phyloP scores from a whole-genome alignment of 2,329 filamentous ascomycete genomes.

The Colletotrichum theobromicola region DNA sequence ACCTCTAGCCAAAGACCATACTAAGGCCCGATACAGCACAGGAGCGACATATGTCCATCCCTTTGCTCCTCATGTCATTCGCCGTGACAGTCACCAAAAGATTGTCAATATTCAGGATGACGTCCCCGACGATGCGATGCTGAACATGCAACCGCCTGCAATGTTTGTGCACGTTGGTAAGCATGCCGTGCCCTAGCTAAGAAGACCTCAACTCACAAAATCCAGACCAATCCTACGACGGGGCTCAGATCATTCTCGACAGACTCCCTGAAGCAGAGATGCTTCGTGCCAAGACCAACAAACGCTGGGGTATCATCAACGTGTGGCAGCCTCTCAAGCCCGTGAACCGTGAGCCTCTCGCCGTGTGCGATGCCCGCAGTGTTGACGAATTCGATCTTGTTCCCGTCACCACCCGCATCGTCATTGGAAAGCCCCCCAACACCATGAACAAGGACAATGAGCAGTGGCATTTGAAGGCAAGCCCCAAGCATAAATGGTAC shows the following conservation, averaged over 20 bases:
- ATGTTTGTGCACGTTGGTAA: background rate
- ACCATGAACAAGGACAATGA: background rate
- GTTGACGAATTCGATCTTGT: background rate
- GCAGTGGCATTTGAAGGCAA: background rate
- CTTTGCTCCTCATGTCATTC: background rate
- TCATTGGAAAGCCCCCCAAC: background rate
- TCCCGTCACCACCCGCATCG: background rate
- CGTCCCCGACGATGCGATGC: background rate
- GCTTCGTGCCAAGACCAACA: background rate
- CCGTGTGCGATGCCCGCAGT: background rate
- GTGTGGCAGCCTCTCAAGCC: background rate
- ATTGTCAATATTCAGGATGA: background rate
- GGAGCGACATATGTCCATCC: background rate
- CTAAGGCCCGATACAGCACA: background rate
- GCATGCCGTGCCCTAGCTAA: fast-evolving
- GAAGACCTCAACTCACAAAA: fast-evolving
- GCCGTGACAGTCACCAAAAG: background rate
- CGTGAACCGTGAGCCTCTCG: background rate
- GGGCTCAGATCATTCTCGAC: background rate
- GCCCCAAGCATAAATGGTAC: background rate
- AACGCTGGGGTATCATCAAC: background rate
- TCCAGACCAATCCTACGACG: background rate
- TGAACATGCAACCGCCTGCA: background rate
- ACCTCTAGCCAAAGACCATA: fast-evolving
- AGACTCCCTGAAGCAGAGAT: background rate